These are phyloP conservation scores for Viridothelium virens DNA, from an alignment of 495 filamentous ascomycete genomes.

Conservation along the genomic window DNA sequence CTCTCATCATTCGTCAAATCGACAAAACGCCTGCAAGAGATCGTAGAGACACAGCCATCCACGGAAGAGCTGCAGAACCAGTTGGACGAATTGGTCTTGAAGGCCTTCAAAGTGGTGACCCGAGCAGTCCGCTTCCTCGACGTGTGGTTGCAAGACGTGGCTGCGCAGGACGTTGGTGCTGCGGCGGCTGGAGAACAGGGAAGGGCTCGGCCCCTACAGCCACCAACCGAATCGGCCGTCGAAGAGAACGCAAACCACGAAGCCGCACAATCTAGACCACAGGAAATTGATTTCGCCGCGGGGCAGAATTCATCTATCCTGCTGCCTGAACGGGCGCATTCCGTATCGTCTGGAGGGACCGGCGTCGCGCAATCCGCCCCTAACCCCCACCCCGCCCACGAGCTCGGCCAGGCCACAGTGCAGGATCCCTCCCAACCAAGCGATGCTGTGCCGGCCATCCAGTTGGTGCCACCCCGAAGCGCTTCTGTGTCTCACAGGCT, in stretches of 20 bases:
- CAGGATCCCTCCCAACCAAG: background rate
- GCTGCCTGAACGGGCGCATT: background rate
- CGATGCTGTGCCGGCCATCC: background rate
- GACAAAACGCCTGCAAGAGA: slow-evolving; percentile 71
- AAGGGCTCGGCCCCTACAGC: slow-evolving; percentile 1
- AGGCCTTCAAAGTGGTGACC: slow-evolving; percentile 89
- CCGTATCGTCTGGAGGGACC: background rate
- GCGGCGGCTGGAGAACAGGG: background rate
- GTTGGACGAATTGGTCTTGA: slow-evolving; percentile 84
- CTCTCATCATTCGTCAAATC: slow-evolving; percentile 81
- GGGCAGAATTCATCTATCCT: slow-evolving; percentile 1
- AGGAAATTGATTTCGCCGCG: background rate
- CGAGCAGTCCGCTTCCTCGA: slow-evolving; percentile 90
- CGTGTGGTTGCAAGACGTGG: slow-evolving; percentile 62
- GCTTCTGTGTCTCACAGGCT: slow-evolving; percentile 51
- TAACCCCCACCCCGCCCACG: background rate
- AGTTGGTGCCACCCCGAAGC: slow-evolving; percentile 34
- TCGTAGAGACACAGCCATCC: slow-evolving; percentile 43
- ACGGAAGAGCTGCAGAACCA: slow-evolving; percentile 57
- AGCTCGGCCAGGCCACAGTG: background rate
- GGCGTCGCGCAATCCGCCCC: slow-evolving; percentile 10
- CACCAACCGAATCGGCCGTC: background rate
- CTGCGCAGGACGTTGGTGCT: background rate
- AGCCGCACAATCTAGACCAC: background rate
- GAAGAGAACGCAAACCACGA: background rate